Evolutionary conservation across 345 rosid genomes (phyloP).

Genomic region (Barbarea vulgaris): DNA sequence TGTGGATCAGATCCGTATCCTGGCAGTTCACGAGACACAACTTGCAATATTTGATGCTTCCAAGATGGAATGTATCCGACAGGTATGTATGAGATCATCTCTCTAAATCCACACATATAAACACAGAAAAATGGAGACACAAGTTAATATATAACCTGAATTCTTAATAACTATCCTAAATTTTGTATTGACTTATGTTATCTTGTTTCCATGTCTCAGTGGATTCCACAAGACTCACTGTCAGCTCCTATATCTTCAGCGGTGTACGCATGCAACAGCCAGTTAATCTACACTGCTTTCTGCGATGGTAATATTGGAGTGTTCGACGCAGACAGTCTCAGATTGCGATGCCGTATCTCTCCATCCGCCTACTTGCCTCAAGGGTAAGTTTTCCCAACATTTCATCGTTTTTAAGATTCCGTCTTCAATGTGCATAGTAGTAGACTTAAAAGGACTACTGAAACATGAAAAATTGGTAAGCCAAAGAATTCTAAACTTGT

Average conservation of each 20-base stretch:
- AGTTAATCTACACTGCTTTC: slow-evolving; percentile 68
- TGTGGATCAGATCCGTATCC: slow-evolving; percentile 66
- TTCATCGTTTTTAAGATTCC: slow-evolving; percentile 9
- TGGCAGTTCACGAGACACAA: slow-evolving; percentile 85
- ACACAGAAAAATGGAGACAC: too few relatives aligned
- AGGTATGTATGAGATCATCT: slow-evolving; percentile 55
- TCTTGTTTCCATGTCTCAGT: slow-evolving; percentile 50
- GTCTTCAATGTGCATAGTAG: slow-evolving; percentile 6
- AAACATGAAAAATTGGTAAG: neutral
- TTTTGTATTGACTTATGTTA: neutral
- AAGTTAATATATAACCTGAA: neutral
- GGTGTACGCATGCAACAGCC: slow-evolving; percentile 78
- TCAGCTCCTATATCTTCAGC: slow-evolving; percentile 78
- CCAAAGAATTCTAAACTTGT: neutral
- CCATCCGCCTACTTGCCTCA: slow-evolving; percentile 64
- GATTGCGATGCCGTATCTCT: slow-evolving; percentile 72
- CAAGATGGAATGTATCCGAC: slow-evolving; percentile 76
- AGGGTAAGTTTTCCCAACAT: slow-evolving; percentile 46
- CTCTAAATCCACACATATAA: too few relatives aligned
- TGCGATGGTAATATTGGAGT: slow-evolving; percentile 75
- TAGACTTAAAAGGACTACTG: neutral
- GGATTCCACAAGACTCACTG: slow-evolving; percentile 74
- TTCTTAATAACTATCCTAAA: neutral
- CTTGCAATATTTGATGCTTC: slow-evolving; percentile 77
- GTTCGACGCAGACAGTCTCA: slow-evolving; percentile 71